Evolutionary conservation across 1,284 basidiomycete genomes (phyloP).

Genomic region (Fomitopsis schrenkii): DNA sequence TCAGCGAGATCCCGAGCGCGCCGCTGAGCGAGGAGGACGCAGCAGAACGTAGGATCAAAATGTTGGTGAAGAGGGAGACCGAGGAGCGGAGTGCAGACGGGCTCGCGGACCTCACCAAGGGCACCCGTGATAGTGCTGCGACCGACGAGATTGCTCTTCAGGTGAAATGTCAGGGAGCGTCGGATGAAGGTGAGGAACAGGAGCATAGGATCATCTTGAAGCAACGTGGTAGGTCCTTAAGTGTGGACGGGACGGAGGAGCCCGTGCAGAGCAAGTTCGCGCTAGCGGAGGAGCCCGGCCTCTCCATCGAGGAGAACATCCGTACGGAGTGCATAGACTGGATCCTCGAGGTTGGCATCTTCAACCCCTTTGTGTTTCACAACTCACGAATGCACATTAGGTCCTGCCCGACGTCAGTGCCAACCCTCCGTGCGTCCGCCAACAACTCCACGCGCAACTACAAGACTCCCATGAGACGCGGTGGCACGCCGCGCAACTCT

Average conservation of each 20-base stretch:
- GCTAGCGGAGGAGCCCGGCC: background rate
- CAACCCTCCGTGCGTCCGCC: slow-evolving; percentile 12
- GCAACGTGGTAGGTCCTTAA: background rate
- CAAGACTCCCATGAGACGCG: slow-evolving; percentile 48
- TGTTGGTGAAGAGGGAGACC: slow-evolving; percentile 40
- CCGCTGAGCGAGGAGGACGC: slow-evolving; percentile 35
- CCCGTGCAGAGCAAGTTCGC: background rate
- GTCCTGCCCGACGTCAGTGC: slow-evolving; percentile 21
- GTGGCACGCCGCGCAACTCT: slow-evolving; percentile 56
- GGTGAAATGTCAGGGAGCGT: background rate
- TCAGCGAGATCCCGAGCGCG: slow-evolving; percentile 26
- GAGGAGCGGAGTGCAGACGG: slow-evolving; percentile 30
- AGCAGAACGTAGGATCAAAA: slow-evolving; percentile 38
- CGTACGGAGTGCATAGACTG: slow-evolving; percentile 34
- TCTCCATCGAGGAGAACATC: slow-evolving; percentile 27
- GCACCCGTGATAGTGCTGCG: background rate
- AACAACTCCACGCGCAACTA: slow-evolving; percentile 50
- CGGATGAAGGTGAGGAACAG: background rate
- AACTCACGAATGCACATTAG: slow-evolving; percentile 2
- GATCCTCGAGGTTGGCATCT: slow-evolving; percentile 37
- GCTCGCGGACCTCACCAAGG: slow-evolving; percentile 7
- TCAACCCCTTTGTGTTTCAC: background rate
- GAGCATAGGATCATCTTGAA: background rate
- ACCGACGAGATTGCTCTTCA: background rate
- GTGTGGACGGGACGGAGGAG: background rate